Evolutionary conservation across 2,329 filamentous ascomycete species (phyloP), one percentile per base, ranked within the genome.

Genomic region (Trichoderma guizhouense): DNA sequence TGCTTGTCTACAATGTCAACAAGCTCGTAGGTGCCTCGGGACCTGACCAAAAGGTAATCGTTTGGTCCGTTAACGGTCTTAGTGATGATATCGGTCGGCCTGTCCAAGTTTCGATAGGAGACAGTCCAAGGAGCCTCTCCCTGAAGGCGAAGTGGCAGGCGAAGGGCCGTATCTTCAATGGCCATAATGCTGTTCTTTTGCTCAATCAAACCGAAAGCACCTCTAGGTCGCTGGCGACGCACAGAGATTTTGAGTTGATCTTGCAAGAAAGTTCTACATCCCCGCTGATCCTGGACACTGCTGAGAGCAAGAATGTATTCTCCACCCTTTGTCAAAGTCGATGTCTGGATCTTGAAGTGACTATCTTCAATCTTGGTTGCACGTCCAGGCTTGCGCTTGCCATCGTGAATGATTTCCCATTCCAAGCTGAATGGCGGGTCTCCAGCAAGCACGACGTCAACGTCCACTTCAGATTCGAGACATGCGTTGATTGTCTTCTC

Each of bases 361-460:
- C 88, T 84, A 2, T 84, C 85, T 28, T 90, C 85, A 70, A 97
- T 92, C 71, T 88, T 85, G 1, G 88, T 85, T 30, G 89, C 85
- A 70, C 87, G 88, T 76, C 92, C 87, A 66, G 92, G 91, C 74
- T 89, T 91, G 68, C 95, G 90, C 82, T 93, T 97, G 70, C 95
- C 95, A 70, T 94, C 93, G 81, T 98, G 93, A 8, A 98, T 89
- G 53, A 98, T 85, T 81, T 98, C 96, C 84, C 97, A 99, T 79
- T 98, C 94, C 51, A 99, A 83, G 26, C 87, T 92, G 86, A 95
- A 98, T 0, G 97, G 96, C 21, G 91, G 87, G 76, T 98, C 94
- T 55, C 97, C 96, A 60, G 90, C 85, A 55, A 98, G 87, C 66
- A 86, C 82, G 51, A 98, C 89, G 71, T 93, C 89, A 32, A 96